These are phyloP conservation scores for Stephanodiscus minutulus DNA, from an alignment of 108 stramenopile species.

Conservation along the genomic window DNA sequence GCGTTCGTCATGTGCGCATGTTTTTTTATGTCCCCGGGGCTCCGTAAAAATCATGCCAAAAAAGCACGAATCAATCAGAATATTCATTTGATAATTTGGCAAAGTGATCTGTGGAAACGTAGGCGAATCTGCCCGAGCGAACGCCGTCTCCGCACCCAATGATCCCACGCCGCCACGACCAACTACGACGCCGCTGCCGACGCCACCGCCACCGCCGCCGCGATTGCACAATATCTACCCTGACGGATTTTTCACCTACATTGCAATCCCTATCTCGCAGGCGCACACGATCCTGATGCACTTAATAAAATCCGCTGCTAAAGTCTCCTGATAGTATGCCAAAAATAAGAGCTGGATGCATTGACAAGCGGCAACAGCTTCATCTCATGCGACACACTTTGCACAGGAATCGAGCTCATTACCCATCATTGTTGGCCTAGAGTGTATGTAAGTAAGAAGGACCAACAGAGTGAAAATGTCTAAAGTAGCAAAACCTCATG, in stretches of 20 bases:
- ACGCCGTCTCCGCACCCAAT: neutral
- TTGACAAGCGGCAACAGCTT: conserved; percentile 6
- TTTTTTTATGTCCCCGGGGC: neutral
- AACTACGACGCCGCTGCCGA: neutral
- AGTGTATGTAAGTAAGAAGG: too few relatives aligned
- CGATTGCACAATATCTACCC: neutral
- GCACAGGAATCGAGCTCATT: conserved; percentile 1
- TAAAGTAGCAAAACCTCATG: too few relatives aligned
- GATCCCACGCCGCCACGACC: neutral
- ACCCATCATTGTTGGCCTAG: neutral
- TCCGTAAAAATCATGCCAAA: neutral
- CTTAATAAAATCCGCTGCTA: conserved; percentile 1
- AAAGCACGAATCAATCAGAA: neutral
- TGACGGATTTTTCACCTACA: conserved; percentile 8
- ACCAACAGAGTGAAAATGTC: too few relatives aligned
- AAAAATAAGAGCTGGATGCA: neutral
- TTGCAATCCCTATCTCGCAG: neutral
- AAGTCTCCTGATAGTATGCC: neutral
- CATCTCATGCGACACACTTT: neutral
- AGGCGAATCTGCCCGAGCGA: neutral
- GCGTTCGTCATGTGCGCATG: neutral
- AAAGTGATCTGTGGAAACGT: neutral
- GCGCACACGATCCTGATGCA: neutral
- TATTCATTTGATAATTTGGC: neutral
- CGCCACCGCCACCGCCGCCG: neutral